A percentile compares a stretch with the other conserved stretches of the same genome.
These are phyloP conservation scores for Pythium dissotocum DNA, from an alignment of 352 stramenopile genomes.

Conservation along the genomic window DNA sequence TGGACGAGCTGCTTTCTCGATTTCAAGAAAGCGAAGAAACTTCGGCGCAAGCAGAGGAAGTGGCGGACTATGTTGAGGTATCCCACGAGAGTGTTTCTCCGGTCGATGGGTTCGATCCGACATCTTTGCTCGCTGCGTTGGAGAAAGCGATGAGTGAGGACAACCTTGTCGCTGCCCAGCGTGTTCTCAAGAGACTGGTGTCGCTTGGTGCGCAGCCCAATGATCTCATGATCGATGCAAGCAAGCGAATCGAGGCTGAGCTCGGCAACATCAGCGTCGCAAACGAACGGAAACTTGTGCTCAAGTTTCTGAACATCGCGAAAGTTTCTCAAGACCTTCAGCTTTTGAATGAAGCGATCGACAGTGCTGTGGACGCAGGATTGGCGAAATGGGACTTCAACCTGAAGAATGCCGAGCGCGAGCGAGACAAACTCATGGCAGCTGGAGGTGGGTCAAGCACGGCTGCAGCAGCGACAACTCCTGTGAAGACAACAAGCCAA, in stretches of 20 bases:
- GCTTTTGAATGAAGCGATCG: conserved; percentile 66
- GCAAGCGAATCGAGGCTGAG: conserved; percentile 25
- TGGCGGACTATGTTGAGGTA: not conserved
- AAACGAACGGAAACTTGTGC: conserved; percentile 67
- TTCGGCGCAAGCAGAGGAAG: not conserved
- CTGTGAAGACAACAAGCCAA: not conserved
- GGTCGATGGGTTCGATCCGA: conserved; percentile 29
- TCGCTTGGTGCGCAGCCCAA: conserved; percentile 39
- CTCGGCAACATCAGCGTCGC: conserved; percentile 20
- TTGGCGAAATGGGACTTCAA: conserved; percentile 84
- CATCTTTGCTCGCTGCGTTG: conserved; percentile 46
- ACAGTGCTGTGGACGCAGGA: conserved; percentile 53
- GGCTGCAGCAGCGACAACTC: not conserved
- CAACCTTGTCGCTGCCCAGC: conserved; percentile 65
- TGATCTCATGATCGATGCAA: conserved; percentile 34
- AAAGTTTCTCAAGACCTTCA: conserved; percentile 72
- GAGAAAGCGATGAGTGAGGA: conserved; percentile 68
- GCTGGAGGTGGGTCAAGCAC: conserved; percentile 5
- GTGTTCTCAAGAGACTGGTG: conserved; percentile 46
- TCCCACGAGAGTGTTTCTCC: conserved; percentile 1
- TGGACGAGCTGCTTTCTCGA: conserved; percentile 19
- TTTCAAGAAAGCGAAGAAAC: not conserved
- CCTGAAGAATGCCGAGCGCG: conserved; percentile 70
- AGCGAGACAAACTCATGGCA: conserved; percentile 59
- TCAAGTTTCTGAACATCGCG: conserved; percentile 74